Evolutionary conservation across 129 eudicot genomes (phyloP).

Genomic region (Artemisia argyi): DNA sequence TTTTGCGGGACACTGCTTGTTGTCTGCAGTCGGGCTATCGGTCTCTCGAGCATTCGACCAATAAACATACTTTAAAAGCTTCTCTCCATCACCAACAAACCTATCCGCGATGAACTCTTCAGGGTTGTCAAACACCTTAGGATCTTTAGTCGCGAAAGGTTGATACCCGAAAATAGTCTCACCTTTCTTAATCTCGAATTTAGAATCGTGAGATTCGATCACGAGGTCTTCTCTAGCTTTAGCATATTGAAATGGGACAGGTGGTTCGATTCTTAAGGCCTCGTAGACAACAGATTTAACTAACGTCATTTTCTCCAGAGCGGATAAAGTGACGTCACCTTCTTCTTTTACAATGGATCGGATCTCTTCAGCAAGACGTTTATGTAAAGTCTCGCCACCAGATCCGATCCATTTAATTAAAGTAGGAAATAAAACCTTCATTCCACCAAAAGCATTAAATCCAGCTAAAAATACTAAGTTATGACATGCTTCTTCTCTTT

Average conservation of each 20-base stretch:
- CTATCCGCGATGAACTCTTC: conserved; percentile 54
- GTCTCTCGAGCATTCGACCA: conserved; percentile 76
- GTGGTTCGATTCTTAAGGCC: conserved; percentile 56
- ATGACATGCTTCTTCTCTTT: conserved; percentile 72
- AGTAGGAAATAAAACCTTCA: conserved; percentile 55
- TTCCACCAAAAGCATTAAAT: conserved; percentile 72
- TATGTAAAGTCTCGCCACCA: conserved; percentile 49
- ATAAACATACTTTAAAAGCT: conserved; percentile 51
- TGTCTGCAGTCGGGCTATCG: conserved; percentile 43
- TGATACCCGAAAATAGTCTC: conserved; percentile 69
- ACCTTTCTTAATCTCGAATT: conserved; percentile 53
- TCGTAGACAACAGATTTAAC: conserved; percentile 60
- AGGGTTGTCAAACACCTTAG: conserved; percentile 50
- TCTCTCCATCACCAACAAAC: conserved; percentile 67
- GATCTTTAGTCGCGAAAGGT: conserved; percentile 61
- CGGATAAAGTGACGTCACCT: conserved; percentile 42
- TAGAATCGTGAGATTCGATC: conserved; percentile 49
- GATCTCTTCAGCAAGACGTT: conserved; percentile 48
- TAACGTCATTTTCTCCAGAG: conserved; percentile 47
- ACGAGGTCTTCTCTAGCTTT: conserved; percentile 52
- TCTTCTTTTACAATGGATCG: conserved; percentile 48
- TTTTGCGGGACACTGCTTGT: conserved; percentile 68
- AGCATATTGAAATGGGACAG: conserved; percentile 67
- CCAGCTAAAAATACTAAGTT: conserved; percentile 54
- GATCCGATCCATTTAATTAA: conserved; percentile 56